Percentiles rank a stretch among this genome's conserved stretches.
Evolutionary conservation across 73 alveolate genomes (phyloP).

Genomic region (Uronychia setigera): DNA sequence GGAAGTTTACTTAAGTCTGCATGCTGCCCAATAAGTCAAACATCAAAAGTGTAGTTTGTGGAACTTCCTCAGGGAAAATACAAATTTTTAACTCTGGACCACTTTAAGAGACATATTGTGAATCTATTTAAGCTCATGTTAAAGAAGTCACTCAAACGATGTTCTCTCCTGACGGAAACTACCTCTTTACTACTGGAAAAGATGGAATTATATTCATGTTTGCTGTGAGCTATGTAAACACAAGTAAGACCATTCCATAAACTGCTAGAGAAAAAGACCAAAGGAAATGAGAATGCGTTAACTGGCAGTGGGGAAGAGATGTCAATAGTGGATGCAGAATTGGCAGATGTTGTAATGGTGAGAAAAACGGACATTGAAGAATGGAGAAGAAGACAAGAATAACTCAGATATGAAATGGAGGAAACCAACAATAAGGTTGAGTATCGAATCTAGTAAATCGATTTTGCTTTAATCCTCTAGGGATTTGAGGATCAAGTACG

Average conservation of each 20-base stretch:
- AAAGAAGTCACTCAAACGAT: conserved; percentile 66
- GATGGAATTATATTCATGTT: conserved; percentile 81
- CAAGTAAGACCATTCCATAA: too few relatives aligned
- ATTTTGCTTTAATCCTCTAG: conserved; percentile 2
- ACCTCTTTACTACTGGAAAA: conserved; percentile 78
- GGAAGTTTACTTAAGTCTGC: neutral
- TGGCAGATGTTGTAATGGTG: conserved; percentile 77
- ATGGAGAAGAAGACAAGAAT: conserved; percentile 62
- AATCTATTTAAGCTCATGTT: conserved; percentile 59
- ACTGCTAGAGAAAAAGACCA: too few relatives aligned
- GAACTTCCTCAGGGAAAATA: neutral
- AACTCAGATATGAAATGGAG: conserved; percentile 64
- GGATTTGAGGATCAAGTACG: conserved; percentile 32
- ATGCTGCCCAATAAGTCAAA: neutral
- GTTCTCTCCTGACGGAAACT: conserved; percentile 79
- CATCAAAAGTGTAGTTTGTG: neutral
- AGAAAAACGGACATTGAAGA: conserved; percentile 67
- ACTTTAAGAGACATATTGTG: conserved; percentile 40
- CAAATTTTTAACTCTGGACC: neutral
- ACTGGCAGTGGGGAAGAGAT: conserved; percentile 15
- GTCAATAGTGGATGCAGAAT: conserved; percentile 74
- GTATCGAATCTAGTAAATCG: conserved; percentile 18
- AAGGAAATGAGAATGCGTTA: conserved; percentile 13
- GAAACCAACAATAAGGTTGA: conserved; percentile 74
- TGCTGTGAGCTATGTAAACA: conserved; percentile 30